Conservation (phyloP, 2,329 filamentous ascomycete genomes). For the Seiridium unicorne region DNA sequence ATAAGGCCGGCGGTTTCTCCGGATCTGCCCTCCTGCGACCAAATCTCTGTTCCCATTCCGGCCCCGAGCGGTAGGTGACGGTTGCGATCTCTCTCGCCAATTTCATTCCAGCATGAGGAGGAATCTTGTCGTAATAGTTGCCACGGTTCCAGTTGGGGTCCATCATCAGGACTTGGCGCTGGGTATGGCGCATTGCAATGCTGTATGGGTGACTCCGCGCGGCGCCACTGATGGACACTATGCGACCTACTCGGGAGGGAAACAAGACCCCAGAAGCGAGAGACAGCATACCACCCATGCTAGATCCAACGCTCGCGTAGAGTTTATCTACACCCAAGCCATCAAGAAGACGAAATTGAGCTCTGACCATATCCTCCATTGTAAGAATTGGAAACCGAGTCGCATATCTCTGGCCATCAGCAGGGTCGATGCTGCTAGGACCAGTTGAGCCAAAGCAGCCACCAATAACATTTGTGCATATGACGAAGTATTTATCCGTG, state of each 20-base stretch:
- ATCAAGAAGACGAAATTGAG: conserved; percentile 88
- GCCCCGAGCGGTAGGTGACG: conserved; percentile 92
- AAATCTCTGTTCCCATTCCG: conserved; percentile 96
- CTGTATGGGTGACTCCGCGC: conserved; percentile 95
- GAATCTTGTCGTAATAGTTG: conserved; percentile 86
- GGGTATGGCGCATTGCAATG: conserved; percentile 97
- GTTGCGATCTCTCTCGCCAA: conserved; percentile 95
- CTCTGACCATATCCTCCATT: conserved; percentile 95
- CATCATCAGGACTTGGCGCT: conserved; percentile 98
- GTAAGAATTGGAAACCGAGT: conserved; percentile 95
- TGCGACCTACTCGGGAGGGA: conserved; percentile 74
- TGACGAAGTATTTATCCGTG: conserved; percentile 86
- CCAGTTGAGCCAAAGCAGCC: conserved; percentile 96
- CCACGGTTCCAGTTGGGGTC: conserved; percentile 95
- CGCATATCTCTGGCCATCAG: conserved; percentile 83
- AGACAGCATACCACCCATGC: conserved; percentile 98
- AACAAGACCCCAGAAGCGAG: conserved; percentile 84
- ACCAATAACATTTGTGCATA: conserved; percentile 95
- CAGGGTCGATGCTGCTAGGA: conserved; percentile 82
- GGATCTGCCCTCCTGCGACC: conserved; percentile 83
- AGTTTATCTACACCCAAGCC: conserved; percentile 72
- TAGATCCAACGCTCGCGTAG: conserved; percentile 90
- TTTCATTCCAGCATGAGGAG: conserved; percentile 96
- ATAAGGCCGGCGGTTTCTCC: conserved; percentile 84
- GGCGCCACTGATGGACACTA: conserved; percentile 90